phyloP scores from a whole-genome alignment of 2,329 filamentous ascomycete species.

The Monosporascus cannonballus region DNA sequence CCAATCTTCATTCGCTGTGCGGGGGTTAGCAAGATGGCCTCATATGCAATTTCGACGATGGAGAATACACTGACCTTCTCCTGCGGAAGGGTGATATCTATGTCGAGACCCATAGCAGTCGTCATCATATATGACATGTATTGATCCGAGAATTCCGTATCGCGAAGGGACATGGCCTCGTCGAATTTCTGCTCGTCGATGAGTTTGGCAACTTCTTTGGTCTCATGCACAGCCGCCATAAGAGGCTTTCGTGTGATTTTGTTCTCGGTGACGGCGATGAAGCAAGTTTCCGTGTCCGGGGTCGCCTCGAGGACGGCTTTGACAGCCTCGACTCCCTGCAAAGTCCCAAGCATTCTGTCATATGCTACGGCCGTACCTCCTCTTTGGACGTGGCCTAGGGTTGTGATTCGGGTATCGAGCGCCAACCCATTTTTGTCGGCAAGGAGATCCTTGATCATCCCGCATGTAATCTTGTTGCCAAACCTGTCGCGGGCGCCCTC shows the following conservation, averaged over 20 bases:
- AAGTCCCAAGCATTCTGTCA: constrained; percentile 84
- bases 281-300: constrained; percentile 82
- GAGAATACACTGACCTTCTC: constrained; percentile 53
- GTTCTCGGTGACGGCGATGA: constrained; percentile 96
- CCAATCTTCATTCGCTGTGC: constrained; percentile 79
- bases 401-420: constrained; percentile 90
- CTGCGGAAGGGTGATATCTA: constrained; percentile 58
- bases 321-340: constrained; percentile 92
- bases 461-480: constrained; percentile 75
- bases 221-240: constrained; percentile 81
- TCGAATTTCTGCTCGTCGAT: constrained; percentile 84
- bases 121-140: constrained; percentile 88
- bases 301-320: constrained; percentile 85
- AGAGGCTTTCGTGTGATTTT: constrained; percentile 89
- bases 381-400: constrained; percentile 93
- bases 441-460: constrained; percentile 83
- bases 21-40: constrained; percentile 21
- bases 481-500: constrained; percentile 86
- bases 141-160: constrained; percentile 91
- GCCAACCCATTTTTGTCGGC: constrained; percentile 68
- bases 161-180: constrained; percentile 78
- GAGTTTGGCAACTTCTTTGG: constrained; percentile 74
- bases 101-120: constrained; percentile 70
- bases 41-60: too few relatives aligned
- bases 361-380: constrained; percentile 90